phyloP scores from a whole-genome alignment of 805 yeast species.

The Zygoascus ofunaensis region DNA sequence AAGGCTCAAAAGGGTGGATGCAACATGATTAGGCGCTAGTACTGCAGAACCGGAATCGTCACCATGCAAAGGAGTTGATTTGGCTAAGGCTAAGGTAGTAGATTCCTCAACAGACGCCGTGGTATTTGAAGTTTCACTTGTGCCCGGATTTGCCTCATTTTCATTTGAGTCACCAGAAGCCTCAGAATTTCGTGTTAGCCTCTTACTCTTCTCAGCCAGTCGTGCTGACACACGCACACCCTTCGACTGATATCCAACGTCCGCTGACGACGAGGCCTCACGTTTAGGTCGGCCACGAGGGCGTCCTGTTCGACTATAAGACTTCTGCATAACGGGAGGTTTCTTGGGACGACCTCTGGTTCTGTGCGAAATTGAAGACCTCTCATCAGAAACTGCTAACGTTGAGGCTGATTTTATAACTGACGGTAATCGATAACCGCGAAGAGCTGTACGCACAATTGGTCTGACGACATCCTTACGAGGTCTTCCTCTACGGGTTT shows the following conservation, averaged over 20 bases:
- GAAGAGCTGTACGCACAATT: background rate
- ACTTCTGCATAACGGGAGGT: background rate
- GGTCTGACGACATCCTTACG: background rate
- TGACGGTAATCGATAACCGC: background rate
- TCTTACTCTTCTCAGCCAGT: background rate
- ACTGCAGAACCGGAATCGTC: background rate
- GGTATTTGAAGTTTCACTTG: too few relatives aligned
- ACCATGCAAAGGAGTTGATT: too few relatives aligned
- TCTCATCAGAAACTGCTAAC: background rate
- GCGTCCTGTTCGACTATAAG: background rate
- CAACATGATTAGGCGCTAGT: background rate
- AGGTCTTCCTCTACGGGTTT: background rate
- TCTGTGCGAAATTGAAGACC: background rate
- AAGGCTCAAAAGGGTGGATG: background rate
- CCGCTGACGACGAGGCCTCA: background rate
- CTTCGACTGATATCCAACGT: background rate
- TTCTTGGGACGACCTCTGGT: slow-evolving; percentile 2
- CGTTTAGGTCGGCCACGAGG: slow-evolving; percentile 6
- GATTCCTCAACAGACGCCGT: too few relatives aligned
- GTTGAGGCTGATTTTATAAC: background rate
- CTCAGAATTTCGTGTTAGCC: too few relatives aligned
- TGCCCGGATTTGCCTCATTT: too few relatives aligned
- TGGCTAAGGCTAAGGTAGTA: too few relatives aligned
- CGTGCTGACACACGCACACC: background rate
- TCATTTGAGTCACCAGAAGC: too few relatives aligned